Base-by-base conservation (phyloP, 2,329 filamentous ascomycete genomes). In the Colletotrichum spinosum region DNA sequence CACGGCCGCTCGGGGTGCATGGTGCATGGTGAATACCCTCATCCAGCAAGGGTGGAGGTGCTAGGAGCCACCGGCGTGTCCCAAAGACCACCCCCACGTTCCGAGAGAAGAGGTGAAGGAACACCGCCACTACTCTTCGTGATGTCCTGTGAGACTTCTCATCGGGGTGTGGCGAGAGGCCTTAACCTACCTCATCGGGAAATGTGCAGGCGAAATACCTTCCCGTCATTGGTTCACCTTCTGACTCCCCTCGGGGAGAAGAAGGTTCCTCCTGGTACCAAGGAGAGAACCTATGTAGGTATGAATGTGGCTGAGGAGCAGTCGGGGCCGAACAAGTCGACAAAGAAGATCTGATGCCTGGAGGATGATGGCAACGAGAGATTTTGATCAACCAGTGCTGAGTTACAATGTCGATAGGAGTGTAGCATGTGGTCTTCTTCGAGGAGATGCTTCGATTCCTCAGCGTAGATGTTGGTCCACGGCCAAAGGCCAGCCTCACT, bases 201-300 rank as follows among this genome's bases (percentile, higher is more conserved):
- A 69, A 65, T 13, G 34, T 44, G 55, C 52, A 58, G 37, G 65
- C 42, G 48, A 13, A 42, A 8, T 48, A 12, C 51, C 49, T 38
- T 42, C 8, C 33, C 46, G 56, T 46, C 56, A 69, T 69, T 69
- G 67, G 67, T 57, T 65, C 56, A 61, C 60, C 65, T 44, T 65
- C 60, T 15, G 59, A 13, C 56, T 68, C 44, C 50, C 60, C 59
- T 12, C 44, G 53, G 50, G 52, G 56, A 35, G 55, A 33, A 15
- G 38, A 55, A 42, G 41, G 54, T 51, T 38, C 44, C 61, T 64
- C 42, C 51, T 60, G 46, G 44, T 55, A 38, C 46, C 46, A 46
- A 38, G 46, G 3, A 51, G 17, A 60, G 39, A 8, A 42, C 38
- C 58, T 52, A 45, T 33, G 34, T 34, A 39, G 4, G 8, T 38